phyloP scores from a whole-genome alignment of 768 basidiomycete species.

The Tulasnella sp. region DNA sequence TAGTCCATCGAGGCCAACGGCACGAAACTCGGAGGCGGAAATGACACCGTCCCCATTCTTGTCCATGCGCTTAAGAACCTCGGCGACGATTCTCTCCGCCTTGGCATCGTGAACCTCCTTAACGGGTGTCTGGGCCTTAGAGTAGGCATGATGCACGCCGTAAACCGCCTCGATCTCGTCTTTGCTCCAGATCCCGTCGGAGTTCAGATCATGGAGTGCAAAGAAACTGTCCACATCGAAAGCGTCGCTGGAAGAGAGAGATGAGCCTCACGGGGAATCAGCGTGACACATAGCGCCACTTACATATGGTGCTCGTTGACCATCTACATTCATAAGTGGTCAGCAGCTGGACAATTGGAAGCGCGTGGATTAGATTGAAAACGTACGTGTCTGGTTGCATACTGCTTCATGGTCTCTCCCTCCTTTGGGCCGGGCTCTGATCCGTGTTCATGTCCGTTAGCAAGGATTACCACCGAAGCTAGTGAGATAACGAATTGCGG shows the following conservation, averaged over 20 bases:
- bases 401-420: conserved; percentile 64
- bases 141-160: conserved; percentile 87
- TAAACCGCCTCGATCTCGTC: conserved; percentile 94
- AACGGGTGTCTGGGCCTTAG: conserved; percentile 75
- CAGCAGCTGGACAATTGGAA: background rate
- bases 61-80: conserved; percentile 63
- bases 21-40: conserved; percentile 57
- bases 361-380: conserved; percentile 17
- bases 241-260: conserved; percentile 45
- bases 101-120: conserved; percentile 72
- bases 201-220: conserved; percentile 89
- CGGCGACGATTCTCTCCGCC: conserved; percentile 63
- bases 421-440: conserved; percentile 18
- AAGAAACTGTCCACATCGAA: conserved; percentile 87
- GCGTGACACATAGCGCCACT: background rate
- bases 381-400: conserved; percentile 80
- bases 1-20: conserved; percentile 60
- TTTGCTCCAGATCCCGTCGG: conserved; percentile 71
- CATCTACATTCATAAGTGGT: too few species aligned
- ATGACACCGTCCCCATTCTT: conserved; percentile 62
- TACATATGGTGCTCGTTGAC: conserved; percentile 81
- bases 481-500: background rate
- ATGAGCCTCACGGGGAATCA: background rate
- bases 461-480: background rate
- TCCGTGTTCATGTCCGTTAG: conserved; percentile 9